Base-by-base conservation (phyloP, 2,329 filamentous ascomycete species). In the Raffaelea arxii region DNA sequence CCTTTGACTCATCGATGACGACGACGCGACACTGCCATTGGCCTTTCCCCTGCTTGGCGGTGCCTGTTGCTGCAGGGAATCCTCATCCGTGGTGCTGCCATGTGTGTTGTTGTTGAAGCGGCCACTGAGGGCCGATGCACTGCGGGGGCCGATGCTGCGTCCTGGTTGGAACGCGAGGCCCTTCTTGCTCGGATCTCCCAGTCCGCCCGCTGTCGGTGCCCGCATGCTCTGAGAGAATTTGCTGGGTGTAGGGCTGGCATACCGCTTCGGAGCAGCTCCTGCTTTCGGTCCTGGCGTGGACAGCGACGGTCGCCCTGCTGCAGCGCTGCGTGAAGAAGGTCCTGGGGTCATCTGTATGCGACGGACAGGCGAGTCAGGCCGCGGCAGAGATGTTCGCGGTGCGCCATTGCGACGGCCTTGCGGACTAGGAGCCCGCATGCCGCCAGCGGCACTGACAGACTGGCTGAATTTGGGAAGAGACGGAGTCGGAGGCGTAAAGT, bases 311-410 rank as follows among this genome's bases (percentile, higher is more conserved):
- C 78, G 69, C 11, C n/a, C n/a, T n/a, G n/a, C n/a, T n/a, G n/a
- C n/a, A n/a, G n/a, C n/a, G n/a, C n/a, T n/a, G n/a, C n/a, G n/a
- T n/a, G n/a, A n/a, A n/a, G n/a, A n/a, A n/a, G 74, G 70, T 39
- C 62, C 78, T 23, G 76, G 79, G 10, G 73, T 82, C 62, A 80
- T 76, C 47, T 81, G 80, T 41, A 79, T 66, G 56, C 78, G 83
- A 54, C 85, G 80, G 30, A 86, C 72, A 4, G 91, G 92, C 2
- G 91, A 96, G 53, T 95, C 90, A 5, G 92, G 86, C 25, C 90
- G 84, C 44, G 86, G 79, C n/a, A 95, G 70, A 2, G 90, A 94
- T 9, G 82, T 80, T 48, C 89, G 79, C 39, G 79, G 67, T 14
- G 55, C 77, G 80, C 61, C 27, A 32, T 9, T 16, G 32, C 32